A percentile compares a stretch with the other conserved stretches of the same genome.
These are phyloP conservation scores for Solanum lycopersicoides DNA, from an alignment of 257 asterid species.

Conservation along the genomic window DNA sequence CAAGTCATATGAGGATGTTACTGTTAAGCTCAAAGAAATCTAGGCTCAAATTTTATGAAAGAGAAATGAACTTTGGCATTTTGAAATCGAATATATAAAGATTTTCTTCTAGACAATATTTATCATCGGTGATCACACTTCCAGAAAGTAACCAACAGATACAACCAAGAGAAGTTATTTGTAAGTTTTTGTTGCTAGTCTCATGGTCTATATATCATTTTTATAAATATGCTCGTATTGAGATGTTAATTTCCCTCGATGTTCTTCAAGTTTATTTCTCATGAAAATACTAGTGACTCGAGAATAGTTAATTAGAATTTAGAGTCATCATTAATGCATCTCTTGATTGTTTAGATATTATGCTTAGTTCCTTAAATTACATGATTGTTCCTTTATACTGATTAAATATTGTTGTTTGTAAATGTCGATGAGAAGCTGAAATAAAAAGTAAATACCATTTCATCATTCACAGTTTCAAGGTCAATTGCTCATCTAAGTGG, in stretches of 20 bases:
- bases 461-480: constrained; percentile 68
- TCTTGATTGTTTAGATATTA: not conserved
- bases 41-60: constrained; percentile 89
- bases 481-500: constrained; percentile 39
- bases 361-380: not conserved
- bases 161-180: constrained; percentile 78
- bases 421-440: constrained; percentile 93
- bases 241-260: not conserved
- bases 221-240: not conserved
- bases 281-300: not conserved
- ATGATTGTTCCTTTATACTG: not conserved
- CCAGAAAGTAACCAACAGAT: constrained; percentile 92
- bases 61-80: constrained; percentile 89
- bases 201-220: not conserved
- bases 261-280: not conserved
- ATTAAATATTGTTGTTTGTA: not conserved
- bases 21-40: constrained; percentile 71
- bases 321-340: not conserved
- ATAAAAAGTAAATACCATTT: constrained; percentile 79
- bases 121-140: constrained; percentile 25
- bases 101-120: constrained; percentile 12
- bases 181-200: constrained; percentile 40
- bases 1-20: constrained; percentile 82
- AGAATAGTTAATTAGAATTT: not conserved
- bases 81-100: constrained; percentile 96